Base-by-base conservation (phyloP, 176 grass and related monocot genomes). In the Carex myosuroides region DNA sequence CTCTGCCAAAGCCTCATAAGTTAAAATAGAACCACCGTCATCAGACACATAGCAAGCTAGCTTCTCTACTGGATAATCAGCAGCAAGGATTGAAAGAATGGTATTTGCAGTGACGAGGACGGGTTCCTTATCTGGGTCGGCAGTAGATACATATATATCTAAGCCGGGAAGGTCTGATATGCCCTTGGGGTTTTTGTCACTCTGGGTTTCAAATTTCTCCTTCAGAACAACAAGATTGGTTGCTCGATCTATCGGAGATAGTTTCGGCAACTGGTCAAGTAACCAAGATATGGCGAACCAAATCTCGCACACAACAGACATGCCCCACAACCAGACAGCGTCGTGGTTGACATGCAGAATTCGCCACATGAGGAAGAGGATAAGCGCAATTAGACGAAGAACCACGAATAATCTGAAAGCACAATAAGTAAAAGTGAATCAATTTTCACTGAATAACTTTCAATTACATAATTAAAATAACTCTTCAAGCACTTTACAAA, bases 241-340 rank as follows among this genome's bases (percentile, higher is more conserved):
- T 1, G 91, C 90, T 70, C 95, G 95, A 87, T 97, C 92, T 62
- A 97, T 89, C 4, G 95, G 95, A 85, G 85, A 91, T 32, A 97
- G 79, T 70, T 97, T 97, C 0, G 95, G 95, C 0, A 97, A 90
- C 86, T 97, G 95, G 68, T 97, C 95, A 1, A 97, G 91, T 29
- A 97, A 88, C 95, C 95, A 97, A 0, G 95, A 97, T 87, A 97
- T 91, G 0, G 92, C 90, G 74, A 97, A 97, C 95, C 95, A 97
- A 70, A 97, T 86, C 87, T 97, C 95, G 18, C 95, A 93, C 5
- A 90, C 86, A 76, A 97, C 89, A 5, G 95, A 97, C 11, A 93
- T 97, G 57, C 90, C 90, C 95, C 95, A 97, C 72, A 97, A 87
- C 95, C 95, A 97, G 85, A 86, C 55, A 18, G 95, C 95, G 46